Conservation (phyloP, 2,329 filamentous ascomycete genomes). For the Neopestalotiopsis clavispora region DNA sequence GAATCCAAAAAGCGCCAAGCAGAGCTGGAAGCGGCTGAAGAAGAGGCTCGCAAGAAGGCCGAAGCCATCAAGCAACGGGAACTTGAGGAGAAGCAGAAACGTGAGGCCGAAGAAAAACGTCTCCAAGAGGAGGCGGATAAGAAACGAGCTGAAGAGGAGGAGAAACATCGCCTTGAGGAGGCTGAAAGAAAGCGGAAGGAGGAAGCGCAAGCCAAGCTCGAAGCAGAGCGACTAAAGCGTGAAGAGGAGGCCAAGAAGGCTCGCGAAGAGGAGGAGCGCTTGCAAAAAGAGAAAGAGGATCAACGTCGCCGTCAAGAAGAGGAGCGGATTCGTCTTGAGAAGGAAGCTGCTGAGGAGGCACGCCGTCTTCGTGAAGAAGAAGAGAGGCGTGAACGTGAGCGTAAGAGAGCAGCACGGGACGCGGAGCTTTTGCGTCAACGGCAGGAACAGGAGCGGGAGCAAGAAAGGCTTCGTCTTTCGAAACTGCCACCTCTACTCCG, state of each 20-base stretch:
- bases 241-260: constrained; percentile 28
- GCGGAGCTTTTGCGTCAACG: constrained; percentile 55
- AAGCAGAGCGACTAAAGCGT: constrained; percentile 23
- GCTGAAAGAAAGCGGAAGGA: constrained; percentile 35
- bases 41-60: constrained; percentile 36
- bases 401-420: constrained; percentile 49
- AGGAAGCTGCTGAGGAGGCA: constrained; percentile 54
- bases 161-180: constrained; percentile 32
- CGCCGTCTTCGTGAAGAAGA: constrained; percentile 57
- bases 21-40: constrained; percentile 36
- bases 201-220: constrained; percentile 28
- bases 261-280: constrained; percentile 44
- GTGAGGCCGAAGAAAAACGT: constrained; percentile 32
- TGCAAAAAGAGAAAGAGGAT: constrained; percentile 43
- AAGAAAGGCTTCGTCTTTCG: constrained; percentile 58
- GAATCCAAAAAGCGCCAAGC: constrained; percentile 40
- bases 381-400: constrained; percentile 55
- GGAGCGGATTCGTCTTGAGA: constrained; percentile 52
- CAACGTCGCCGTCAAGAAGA: constrained; percentile 45
- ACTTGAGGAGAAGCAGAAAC: constrained; percentile 37
- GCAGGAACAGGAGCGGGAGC: constrained; percentile 62
- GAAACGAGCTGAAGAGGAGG: constrained; percentile 27
- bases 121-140: constrained; percentile 40
- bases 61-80: constrained; percentile 33
- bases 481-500: constrained; percentile 64